A percentile compares a stretch with the other conserved stretches of the same genome.
Conservation (phyloP, 352 stramenopile genomes). For the Globisporangium splendens region DNA sequence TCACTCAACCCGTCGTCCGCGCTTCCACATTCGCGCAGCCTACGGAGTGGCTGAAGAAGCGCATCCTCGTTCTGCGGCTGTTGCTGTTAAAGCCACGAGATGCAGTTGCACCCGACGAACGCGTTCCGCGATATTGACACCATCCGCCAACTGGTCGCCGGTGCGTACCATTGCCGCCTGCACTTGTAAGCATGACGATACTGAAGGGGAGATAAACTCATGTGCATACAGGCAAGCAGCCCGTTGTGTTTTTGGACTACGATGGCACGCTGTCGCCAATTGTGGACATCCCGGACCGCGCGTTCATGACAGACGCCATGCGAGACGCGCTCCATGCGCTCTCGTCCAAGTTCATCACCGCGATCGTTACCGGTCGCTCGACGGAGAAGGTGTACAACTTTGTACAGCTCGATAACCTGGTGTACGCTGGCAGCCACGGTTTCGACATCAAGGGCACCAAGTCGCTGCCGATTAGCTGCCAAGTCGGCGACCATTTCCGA, state of each 20-base stretch:
- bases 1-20: too few species aligned
- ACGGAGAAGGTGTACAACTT: slow-evolving; percentile 80
- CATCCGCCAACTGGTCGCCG: slow-evolving; percentile 52
- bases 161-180: slow-evolving; percentile 17
- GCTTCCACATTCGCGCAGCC: too few species aligned
- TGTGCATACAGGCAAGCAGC: slow-evolving; percentile 38
- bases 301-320: slow-evolving; percentile 69
- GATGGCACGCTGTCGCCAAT: too few species aligned
- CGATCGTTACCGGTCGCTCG: slow-evolving; percentile 69
- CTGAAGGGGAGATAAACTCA: neutral
- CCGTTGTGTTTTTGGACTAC: slow-evolving; percentile 2
- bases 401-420: slow-evolving; percentile 68
- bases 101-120: slow-evolving; percentile 48
- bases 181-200: too few species aligned
- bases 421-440: slow-evolving; percentile 78
- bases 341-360: slow-evolving; percentile 66
- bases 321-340: slow-evolving; percentile 49
- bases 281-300: slow-evolving; percentile 52
- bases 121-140: slow-evolving; percentile 51
- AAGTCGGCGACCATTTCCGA: slow-evolving; percentile 51
- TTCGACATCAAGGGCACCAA: slow-evolving; percentile 61
- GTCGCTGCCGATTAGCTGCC: slow-evolving; percentile 40
- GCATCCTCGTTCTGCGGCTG: too few species aligned
- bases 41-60: too few species aligned
- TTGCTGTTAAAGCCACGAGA: too few species aligned